A percentile compares a stretch with the other conserved stretches of the same genome.
These are phyloP conservation scores for Crithidia fasciculata DNA, from an alignment of 208 protist species.

Conservation along the genomic window DNA sequence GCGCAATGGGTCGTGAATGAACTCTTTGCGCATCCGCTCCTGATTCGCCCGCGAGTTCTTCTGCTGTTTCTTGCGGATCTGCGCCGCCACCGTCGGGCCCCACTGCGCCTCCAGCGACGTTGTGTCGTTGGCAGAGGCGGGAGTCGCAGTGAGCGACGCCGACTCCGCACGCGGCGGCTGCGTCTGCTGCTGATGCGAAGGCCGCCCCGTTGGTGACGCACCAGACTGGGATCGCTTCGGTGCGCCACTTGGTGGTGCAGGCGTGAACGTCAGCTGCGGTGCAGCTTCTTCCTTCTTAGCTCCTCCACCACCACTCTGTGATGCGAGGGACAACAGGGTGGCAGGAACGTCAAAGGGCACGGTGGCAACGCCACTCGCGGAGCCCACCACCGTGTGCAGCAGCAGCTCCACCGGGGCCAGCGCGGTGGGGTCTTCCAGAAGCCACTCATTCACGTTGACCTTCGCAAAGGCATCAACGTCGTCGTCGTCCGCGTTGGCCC, in stretches of 20 bases:
- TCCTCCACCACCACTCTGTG: not conserved
- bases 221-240: not conserved
- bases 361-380: conserved; percentile 12
- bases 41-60: conserved; percentile 62
- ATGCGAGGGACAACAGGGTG: not conserved
- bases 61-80: conserved; percentile 75
- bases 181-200: not conserved
- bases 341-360: conserved; percentile 24
- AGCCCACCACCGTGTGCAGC: conserved; percentile 51
- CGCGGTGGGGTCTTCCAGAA: conserved; percentile 16
- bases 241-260: not conserved
- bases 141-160: not conserved
- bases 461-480: conserved; percentile 50
- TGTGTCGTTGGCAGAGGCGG: not conserved
- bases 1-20: conserved; percentile 70
- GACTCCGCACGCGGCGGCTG: not conserved
- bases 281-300: not conserved
- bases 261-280: not conserved
- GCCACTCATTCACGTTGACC: conserved; percentile 49
- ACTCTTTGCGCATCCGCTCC: conserved; percentile 64
- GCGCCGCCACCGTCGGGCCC: conserved; percentile 58
- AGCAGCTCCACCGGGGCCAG: conserved; percentile 34
- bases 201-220: not conserved
- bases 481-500: conserved; percentile 18
- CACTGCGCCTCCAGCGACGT: conserved; percentile 42